Conservation (phyloP, 2,329 filamentous ascomycete genomes). For the Colletotrichum higginsianum region DNA sequence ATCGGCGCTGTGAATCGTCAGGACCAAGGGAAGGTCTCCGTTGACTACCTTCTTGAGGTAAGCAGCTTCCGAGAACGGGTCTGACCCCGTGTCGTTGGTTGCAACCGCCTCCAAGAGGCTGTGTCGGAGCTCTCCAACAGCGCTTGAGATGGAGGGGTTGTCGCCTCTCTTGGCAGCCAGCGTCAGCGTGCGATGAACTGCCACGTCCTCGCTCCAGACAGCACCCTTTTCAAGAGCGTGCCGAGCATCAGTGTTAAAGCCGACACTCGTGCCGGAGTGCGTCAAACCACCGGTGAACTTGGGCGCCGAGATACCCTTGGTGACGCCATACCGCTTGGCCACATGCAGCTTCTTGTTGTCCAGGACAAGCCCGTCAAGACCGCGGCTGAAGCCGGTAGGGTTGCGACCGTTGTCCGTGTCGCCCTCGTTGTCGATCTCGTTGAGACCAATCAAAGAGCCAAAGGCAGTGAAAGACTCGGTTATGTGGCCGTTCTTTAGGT, state of each 20-base stretch:
- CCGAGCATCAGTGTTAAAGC: slow-evolving; percentile 67
- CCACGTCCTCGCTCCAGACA: slow-evolving; percentile 68
- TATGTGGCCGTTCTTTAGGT: slow-evolving; percentile 72
- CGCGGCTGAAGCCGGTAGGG: slow-evolving; percentile 68
- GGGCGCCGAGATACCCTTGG: slow-evolving; percentile 71
- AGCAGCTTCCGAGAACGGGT: slow-evolving; percentile 63
- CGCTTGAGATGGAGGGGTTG: slow-evolving; percentile 67
- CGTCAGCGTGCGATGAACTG: slow-evolving; percentile 72
- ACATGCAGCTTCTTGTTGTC: slow-evolving; percentile 70
- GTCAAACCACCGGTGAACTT: slow-evolving; percentile 58
- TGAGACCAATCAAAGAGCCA: slow-evolving; percentile 72
- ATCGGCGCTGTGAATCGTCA: slow-evolving; percentile 75
- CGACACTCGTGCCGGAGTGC: slow-evolving; percentile 71
- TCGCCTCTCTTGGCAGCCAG: slow-evolving; percentile 59
- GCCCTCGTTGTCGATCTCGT: slow-evolving; percentile 73
- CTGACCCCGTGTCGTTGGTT: slow-evolving; percentile 52
- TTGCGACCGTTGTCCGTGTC: slow-evolving; percentile 67
- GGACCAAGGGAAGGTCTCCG: slow-evolving; percentile 68
- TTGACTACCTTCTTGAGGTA: slow-evolving; percentile 69
- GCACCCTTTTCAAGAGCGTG: slow-evolving; percentile 63
- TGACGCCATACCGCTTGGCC: slow-evolving; percentile 70
- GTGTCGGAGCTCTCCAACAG: slow-evolving; percentile 65
- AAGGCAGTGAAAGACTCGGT: slow-evolving; percentile 73
- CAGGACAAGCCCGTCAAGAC: slow-evolving; percentile 69
- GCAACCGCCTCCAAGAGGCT: slow-evolving; percentile 69